Base-by-base conservation (phyloP, 169 alveolate genomes). In the Theileria annulata region DNA sequence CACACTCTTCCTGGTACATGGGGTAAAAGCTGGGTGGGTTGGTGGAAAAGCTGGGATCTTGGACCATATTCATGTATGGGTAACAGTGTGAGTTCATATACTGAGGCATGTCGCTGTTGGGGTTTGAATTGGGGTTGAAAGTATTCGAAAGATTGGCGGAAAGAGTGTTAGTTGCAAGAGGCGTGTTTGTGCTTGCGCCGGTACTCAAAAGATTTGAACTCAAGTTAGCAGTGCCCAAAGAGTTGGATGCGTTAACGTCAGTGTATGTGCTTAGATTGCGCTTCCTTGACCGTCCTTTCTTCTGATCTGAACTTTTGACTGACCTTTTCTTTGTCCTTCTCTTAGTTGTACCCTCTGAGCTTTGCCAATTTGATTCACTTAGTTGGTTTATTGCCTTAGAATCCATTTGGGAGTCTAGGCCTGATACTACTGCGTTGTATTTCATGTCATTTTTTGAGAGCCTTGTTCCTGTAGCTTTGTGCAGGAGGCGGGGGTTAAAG, bases 401-500 rank as follows among this genome's bases (percentile, higher is more conserved):
- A 19, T 17, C 71, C 19, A 58, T 42, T 13, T 23, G 49, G 35
- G 66, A 49, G 19, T 75, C 88, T 23, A 30, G 17, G 28, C 74
- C 80, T 6, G 75, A 63, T 2, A 82, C 49, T 23, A 82, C 79
- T 30, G 77, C 74, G 71, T 63, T 82, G 76, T 66, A 82, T 35
- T 82, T 82, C 88, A 82, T 82, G 64, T 82, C 88, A 30, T 82
- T 82, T 33, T 78, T 35, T 19, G 88, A 82, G 47, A 90, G 71
- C 30, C 94, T 23, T 8, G 94, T 90, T 0, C 94, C 94, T 21
- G 94, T 90, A 63, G 94, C 94, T 60, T 90, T 90, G 80, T 90
- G 94, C 35, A 90, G 72, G 17, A 90, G 81, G 35, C 91, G 84
- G 2, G 93, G 93, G 77, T 86, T 87, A 60, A 90, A 90, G 6